Percentiles rank a stretch among this genome's conserved stretches.
Evolutionary conservation across 140 eudicot species (phyloP).

Genomic region (Erigeron philadelphicus): DNA sequence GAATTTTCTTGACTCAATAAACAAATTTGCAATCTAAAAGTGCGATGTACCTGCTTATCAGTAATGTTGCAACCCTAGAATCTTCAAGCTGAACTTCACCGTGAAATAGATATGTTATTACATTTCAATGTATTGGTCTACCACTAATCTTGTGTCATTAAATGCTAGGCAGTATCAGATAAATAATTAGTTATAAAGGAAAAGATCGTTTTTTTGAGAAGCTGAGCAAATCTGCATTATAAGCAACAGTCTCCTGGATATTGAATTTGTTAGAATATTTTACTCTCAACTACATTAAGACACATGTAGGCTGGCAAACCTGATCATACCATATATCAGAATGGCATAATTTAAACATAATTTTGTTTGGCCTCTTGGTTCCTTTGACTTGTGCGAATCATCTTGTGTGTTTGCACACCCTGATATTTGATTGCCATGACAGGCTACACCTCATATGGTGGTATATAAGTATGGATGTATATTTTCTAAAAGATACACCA

Average conservation of each 20-base stretch:
- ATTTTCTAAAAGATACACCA: background rate
- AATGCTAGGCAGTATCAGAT: background rate
- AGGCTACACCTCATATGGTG: background rate
- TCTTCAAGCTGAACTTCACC: background rate
- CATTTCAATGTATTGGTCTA: background rate
- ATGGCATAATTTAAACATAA: background rate
- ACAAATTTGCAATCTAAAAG: background rate
- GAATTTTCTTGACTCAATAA: background rate
- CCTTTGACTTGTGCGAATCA: background rate
- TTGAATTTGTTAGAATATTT: too few species aligned
- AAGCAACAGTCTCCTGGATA: too few species aligned
- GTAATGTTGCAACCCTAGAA: background rate
- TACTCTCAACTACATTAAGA: background rate
- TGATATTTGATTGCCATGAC: constrained; percentile 3
- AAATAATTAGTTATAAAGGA: too few species aligned
- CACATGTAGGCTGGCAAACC: background rate
- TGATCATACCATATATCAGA: background rate
- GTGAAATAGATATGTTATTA: background rate
- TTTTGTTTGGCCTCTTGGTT: background rate
- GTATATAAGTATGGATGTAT: background rate
- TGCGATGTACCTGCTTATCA: background rate
- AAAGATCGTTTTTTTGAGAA: too few species aligned
- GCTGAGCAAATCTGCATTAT: too few species aligned
- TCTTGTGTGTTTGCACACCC: background rate
- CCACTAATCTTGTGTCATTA: background rate